phyloP scores from a whole-genome alignment of 2,329 filamentous ascomycete species.

The Ophiostoma australiae region DNA sequence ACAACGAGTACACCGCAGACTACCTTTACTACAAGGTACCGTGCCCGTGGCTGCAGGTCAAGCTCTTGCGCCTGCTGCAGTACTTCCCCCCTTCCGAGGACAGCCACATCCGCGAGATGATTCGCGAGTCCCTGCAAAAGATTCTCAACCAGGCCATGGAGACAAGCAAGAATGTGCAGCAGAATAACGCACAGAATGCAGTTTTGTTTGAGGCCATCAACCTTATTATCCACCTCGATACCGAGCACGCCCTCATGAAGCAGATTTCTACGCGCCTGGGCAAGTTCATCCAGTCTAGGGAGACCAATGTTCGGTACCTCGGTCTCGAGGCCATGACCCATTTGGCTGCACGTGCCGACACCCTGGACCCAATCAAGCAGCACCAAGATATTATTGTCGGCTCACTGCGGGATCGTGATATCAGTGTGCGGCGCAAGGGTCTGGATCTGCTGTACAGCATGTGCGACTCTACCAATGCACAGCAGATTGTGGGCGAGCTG shows the following conservation, averaged over 20 bases:
- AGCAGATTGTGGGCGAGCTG: constrained; percentile 87
- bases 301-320: constrained; percentile 95
- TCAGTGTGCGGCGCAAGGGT: constrained; percentile 92
- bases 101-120: constrained; percentile 82
- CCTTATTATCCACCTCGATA: constrained; percentile 94
- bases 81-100: constrained; percentile 97
- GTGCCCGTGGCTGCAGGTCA: constrained; percentile 97
- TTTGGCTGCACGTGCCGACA: constrained; percentile 87
- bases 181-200: constrained; percentile 98
- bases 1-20: constrained; percentile 81
- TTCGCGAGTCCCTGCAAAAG: constrained; percentile 83
- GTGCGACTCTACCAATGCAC: constrained; percentile 94
- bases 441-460: constrained; percentile 98
- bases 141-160: constrained; percentile 90
- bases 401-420: constrained; percentile 90
- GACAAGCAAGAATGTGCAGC: constrained; percentile 95
- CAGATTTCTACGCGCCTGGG: constrained; percentile 88
- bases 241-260: constrained; percentile 89
- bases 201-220: constrained; percentile 98
- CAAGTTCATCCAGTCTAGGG: constrained; percentile 92
- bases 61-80: constrained; percentile 83
- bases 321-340: constrained; percentile 98
- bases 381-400: constrained; percentile 95
- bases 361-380: constrained; percentile 93
- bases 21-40: constrained; percentile 99